Percentiles rank a stretch among this genome's conserved stretches.
These are phyloP conservation scores for Dictyostelium citrinum DNA, from an alignment of 78 protist genomes.

Conservation along the genomic window DNA sequence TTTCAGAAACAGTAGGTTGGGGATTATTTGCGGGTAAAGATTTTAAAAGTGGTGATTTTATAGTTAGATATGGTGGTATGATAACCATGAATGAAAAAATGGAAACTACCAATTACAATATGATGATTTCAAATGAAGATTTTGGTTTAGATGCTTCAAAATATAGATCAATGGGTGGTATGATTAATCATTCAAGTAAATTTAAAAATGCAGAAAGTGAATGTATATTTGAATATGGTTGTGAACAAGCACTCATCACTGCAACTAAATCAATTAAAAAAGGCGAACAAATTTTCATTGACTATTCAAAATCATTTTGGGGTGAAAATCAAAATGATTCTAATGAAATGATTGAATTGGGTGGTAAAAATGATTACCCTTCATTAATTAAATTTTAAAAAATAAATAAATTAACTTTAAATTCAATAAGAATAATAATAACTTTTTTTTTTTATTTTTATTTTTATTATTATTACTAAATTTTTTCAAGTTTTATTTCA, in stretches of 20 bases:
- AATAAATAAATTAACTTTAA: background rate
- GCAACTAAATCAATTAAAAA: slow-evolving; percentile 53
- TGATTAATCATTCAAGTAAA: slow-evolving; percentile 76
- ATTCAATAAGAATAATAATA: no score
- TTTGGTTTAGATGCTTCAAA: slow-evolving; percentile 64
- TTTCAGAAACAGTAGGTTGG: slow-evolving; percentile 66
- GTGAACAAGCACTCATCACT: slow-evolving; percentile 79
- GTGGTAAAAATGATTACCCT: slow-evolving; percentile 43
- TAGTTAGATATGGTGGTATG: slow-evolving; percentile 73
- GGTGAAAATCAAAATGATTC: background rate
- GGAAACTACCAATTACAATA: slow-evolving; percentile 47
- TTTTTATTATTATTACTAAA: background rate
- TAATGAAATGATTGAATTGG: slow-evolving; percentile 7
- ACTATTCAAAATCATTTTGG: slow-evolving; percentile 75
- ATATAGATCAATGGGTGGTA: slow-evolving; percentile 74
- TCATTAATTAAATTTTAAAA: slow-evolving; percentile 22
- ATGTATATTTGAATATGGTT: slow-evolving; percentile 79
- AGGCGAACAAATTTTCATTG: slow-evolving; percentile 65
- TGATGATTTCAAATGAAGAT: slow-evolving; percentile 75
- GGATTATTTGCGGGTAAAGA: slow-evolving; percentile 60
- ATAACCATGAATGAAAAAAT: slow-evolving; percentile 50
- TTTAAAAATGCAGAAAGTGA: slow-evolving; percentile 49
- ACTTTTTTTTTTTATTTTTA: background rate
- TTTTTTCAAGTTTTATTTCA: background rate
- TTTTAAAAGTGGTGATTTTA: slow-evolving; percentile 45